phyloP scores from a whole-genome alignment of 257 asterid genomes.

The Handroanthus guayacan region DNA sequence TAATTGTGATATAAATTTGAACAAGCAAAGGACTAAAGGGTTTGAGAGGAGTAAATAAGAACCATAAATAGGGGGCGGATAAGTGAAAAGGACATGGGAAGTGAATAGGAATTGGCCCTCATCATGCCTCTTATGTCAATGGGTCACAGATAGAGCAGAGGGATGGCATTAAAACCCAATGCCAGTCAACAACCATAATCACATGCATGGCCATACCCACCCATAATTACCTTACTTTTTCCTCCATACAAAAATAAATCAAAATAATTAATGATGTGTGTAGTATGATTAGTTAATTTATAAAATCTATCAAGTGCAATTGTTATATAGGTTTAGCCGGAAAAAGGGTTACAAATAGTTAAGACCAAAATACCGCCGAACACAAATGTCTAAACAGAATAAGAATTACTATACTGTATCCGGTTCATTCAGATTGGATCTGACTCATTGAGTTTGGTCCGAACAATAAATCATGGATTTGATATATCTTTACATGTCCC shows the following conservation, averaged over 20 bases:
- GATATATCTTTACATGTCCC: no score
- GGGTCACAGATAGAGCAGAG: constrained; percentile 29
- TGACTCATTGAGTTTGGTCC: no score
- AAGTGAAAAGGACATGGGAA: constrained; percentile 32
- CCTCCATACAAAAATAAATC: not conserved
- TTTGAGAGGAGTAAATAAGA: constrained; percentile 22
- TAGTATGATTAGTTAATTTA: not conserved
- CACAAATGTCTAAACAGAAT: no score
- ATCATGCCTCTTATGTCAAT: not conserved
- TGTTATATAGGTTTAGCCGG: no score
- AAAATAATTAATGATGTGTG: not conserved
- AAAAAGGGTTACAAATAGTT: no score
- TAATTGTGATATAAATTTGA: not conserved
- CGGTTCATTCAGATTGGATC: no score
- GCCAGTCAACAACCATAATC: constrained; percentile 38
- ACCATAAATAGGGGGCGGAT: constrained; percentile 23
- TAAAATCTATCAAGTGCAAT: no score
- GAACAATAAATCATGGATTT: no score
- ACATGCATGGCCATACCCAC: constrained; percentile 33
- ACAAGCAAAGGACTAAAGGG: constrained; percentile 18
- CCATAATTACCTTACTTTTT: not conserved
- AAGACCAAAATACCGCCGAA: no score
- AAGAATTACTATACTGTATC: no score
- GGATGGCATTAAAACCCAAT: constrained; percentile 17
- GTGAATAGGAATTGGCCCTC: constrained; percentile 18